These are phyloP conservation scores for Fraxinus baroniana DNA, from an alignment of 305 asterid species.

Conservation along the genomic window DNA sequence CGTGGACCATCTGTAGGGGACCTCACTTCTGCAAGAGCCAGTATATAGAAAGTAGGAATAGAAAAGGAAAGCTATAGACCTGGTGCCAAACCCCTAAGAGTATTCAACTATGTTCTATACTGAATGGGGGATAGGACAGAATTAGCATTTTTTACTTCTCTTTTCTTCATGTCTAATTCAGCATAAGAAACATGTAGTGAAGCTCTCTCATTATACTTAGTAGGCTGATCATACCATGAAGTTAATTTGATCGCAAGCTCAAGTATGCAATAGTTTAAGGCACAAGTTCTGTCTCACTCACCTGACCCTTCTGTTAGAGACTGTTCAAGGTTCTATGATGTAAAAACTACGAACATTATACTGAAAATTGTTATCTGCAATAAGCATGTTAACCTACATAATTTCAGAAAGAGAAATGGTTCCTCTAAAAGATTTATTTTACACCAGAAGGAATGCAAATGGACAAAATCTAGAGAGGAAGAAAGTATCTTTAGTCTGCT, in stretches of 20 bases:
- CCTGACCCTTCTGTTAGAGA: neutral
- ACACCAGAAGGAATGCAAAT: neutral
- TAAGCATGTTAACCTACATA: neutral
- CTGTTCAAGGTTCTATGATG: neutral
- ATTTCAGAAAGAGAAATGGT: neutral
- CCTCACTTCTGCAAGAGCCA: neutral
- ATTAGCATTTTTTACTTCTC: neutral
- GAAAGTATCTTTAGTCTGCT: neutral
- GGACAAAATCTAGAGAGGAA: neutral
- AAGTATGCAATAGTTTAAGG: neutral
- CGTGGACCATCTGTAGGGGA: neutral
- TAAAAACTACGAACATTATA: neutral
- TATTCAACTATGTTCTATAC: neutral
- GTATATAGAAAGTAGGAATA: neutral
- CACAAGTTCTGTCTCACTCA: neutral
- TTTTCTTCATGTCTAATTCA: neutral
- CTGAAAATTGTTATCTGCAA: neutral
- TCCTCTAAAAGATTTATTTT: neutral
- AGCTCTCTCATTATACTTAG: neutral
- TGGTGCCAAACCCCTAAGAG: neutral
- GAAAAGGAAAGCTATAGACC: neutral
- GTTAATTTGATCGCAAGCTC: neutral
- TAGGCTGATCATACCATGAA: neutral
- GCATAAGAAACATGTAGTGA: neutral
- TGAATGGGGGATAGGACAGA: neutral